These are phyloP conservation scores for Hypomyces perniciosus DNA, from an alignment of 2,329 filamentous ascomycete genomes.

Conservation along the genomic window DNA sequence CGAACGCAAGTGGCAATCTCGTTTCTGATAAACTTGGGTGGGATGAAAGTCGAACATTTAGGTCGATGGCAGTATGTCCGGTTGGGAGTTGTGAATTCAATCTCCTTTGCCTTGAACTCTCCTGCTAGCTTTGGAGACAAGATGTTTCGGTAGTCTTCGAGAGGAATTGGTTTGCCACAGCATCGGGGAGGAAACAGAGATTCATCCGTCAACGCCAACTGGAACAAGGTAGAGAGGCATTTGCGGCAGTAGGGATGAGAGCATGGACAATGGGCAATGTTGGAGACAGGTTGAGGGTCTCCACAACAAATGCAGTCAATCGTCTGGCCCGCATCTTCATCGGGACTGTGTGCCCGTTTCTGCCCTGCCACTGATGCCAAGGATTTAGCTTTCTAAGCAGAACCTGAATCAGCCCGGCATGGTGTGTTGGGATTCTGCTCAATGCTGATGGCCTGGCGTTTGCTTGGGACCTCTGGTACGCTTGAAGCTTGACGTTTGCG, in stretches of 20 bases:
- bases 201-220: constrained; percentile 39
- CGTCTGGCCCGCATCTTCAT: not conserved
- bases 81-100: constrained; percentile 43
- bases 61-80: constrained; percentile 44
- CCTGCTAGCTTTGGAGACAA: constrained; percentile 30
- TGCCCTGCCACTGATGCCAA: not conserved
- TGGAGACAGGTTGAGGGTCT: not conserved
- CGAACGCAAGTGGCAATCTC: constrained; percentile 34
- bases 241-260: constrained; percentile 45
- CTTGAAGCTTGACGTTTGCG: too few species aligned
- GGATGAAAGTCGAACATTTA: constrained; percentile 43
- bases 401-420: too few species aligned
- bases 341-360: not conserved
- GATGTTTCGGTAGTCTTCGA: constrained; percentile 28
- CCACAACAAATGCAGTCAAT: not conserved
- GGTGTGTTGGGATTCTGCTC: too few species aligned
- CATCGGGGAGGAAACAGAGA: constrained; percentile 50
- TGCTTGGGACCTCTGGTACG: too few species aligned
- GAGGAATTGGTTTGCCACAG: constrained; percentile 37
- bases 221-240: constrained; percentile 44
- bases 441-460: too few species aligned
- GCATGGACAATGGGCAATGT: constrained; percentile 8
- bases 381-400: too few species aligned
- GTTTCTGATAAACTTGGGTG: constrained; percentile 21
- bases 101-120: constrained; percentile 37